Evolutionary conservation across 495 filamentous ascomycete species (phyloP), one percentile per base, ranked within the genome.

Genomic region (Schizothecium vesticola): DNA sequence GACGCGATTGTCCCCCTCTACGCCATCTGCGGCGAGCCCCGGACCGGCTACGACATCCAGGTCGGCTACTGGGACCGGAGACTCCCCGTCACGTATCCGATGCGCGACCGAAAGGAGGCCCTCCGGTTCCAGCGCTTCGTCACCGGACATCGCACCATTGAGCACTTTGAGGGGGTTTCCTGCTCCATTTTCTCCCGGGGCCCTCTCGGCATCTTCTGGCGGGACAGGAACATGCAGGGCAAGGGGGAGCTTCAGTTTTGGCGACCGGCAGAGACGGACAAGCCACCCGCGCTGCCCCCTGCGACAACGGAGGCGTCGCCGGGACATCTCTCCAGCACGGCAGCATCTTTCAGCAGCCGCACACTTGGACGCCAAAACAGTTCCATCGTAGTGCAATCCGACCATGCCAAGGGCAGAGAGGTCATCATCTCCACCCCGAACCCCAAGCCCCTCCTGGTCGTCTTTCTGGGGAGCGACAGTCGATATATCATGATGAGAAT

Each of bases 211-310:
- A 4, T 51, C 10, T 51, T 63, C 10, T 16, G 61, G n/a, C 61
- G 31, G 6, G 31, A 63, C 21, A 19, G 10, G 10, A 29, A 36
- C 2, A 6, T 33, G 9, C n/a, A 36, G 36, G 61, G 61, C 9
- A 26, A 29, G n/a, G 61, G 61, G n/a, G 61, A 63, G 29, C n/a
- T 63, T 13, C 61, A 63, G 28, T 51, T 63, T 13, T 63, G 22
- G 29, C 31, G 56, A n/a, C 16, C 56, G 9, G n/a, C 9, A 8
- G 56, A n/a, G 11, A 58, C 56, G 1, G 56, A 23, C 13, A 58
- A 58, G 9, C 21, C 21, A 24, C 21, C n/a, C 4, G 56, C 31
- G 11, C 22, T 58, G 10, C 13, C 55, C n/a, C 55, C 55, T 5
- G 7, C n/a, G 55, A 19, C 19, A 19, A 8, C 55, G 7, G 19